Conservation (phyloP, 2,329 filamentous ascomycete species). For the Stylonectria norvegica region DNA sequence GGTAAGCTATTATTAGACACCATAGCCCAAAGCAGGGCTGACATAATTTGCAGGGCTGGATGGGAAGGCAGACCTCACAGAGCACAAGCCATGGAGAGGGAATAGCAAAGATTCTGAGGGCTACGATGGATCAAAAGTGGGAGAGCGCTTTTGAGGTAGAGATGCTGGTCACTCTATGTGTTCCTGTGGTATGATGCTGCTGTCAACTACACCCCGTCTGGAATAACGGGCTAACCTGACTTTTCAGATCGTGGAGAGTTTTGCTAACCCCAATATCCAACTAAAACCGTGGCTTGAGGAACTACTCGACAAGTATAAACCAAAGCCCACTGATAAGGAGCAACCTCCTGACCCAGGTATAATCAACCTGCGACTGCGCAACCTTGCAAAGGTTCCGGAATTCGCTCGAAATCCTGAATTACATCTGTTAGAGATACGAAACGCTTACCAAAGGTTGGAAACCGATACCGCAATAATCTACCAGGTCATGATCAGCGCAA, state of each 20-base stretch:
- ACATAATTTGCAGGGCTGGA: constrained; percentile 27
- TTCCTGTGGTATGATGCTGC: constrained; percentile 30
- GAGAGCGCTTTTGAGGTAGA: constrained; percentile 26
- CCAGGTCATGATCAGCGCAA: no score
- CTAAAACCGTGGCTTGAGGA: constrained; percentile 20
- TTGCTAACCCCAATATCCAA: constrained; percentile 27
- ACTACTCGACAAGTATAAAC: constrained; percentile 9
- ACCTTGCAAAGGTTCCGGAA: constrained; percentile 15
- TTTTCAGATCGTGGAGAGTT: constrained; percentile 31
- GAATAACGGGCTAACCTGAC: neutral
- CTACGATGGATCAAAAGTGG: constrained; percentile 22
- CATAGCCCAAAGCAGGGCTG: no score
- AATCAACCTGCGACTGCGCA: constrained; percentile 9
- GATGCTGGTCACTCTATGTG: constrained; percentile 29
- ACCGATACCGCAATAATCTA: no score
- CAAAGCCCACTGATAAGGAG: neutral
- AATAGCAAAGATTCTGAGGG: constrained; percentile 31
- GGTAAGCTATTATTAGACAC: no score
- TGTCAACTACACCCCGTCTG: neutral
- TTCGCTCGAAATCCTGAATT: constrained; percentile 17
- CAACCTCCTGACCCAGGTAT: constrained; percentile 1
- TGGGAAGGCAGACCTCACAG: constrained; percentile 24
- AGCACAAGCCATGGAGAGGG: constrained; percentile 31
- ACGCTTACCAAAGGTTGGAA: constrained; percentile 16
- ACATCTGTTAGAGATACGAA: constrained; percentile 15